Conservation (phyloP, 2,329 filamentous ascomycete genomes). For the Neurospora crassa region DNA sequence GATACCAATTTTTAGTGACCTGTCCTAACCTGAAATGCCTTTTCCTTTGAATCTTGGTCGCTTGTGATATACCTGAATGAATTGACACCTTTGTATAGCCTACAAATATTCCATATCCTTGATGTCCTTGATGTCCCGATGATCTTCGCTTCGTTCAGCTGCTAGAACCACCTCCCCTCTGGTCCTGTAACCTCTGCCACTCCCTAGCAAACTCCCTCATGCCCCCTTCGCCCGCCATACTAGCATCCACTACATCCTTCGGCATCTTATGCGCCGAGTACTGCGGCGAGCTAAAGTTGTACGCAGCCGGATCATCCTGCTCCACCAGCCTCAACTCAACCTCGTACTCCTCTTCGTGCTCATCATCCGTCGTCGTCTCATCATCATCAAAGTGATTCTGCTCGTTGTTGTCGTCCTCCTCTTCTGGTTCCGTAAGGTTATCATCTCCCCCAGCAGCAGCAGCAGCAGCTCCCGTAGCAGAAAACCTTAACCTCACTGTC, state of each 20-base stretch:
- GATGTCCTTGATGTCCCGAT: not conserved
- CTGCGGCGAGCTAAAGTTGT: conserved; percentile 73
- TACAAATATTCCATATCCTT: not conserved
- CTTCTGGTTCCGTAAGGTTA: conserved; percentile 25
- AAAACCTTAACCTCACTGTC: not conserved
- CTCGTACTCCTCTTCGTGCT: conserved; percentile 47
- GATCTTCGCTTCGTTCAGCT: not conserved
- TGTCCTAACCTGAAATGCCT: not conserved
- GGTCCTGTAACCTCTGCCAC: conserved; percentile 51
- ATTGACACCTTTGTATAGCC: not conserved
- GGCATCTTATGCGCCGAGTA: conserved; percentile 96
- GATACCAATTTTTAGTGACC: not conserved
- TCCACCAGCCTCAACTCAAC: conserved; percentile 78
- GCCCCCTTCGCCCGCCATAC: conserved; percentile 58
- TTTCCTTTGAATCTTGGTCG: not conserved
- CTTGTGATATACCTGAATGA: not conserved
- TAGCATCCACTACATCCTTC: conserved; percentile 76
- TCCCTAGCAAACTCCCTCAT: conserved; percentile 71
- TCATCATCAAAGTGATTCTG: conserved; percentile 61
- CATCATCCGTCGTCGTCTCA: conserved; percentile 64
- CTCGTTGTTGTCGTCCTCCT: conserved; percentile 40
- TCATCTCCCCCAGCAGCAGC: conserved; percentile 25
- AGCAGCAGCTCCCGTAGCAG: conserved; percentile 16
- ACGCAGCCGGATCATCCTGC: conserved; percentile 79
- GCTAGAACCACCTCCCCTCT: conserved; percentile 7